Base-by-base conservation (phyloP, 73 alveolate species). In the Paramecium pentaurelia region DNA sequence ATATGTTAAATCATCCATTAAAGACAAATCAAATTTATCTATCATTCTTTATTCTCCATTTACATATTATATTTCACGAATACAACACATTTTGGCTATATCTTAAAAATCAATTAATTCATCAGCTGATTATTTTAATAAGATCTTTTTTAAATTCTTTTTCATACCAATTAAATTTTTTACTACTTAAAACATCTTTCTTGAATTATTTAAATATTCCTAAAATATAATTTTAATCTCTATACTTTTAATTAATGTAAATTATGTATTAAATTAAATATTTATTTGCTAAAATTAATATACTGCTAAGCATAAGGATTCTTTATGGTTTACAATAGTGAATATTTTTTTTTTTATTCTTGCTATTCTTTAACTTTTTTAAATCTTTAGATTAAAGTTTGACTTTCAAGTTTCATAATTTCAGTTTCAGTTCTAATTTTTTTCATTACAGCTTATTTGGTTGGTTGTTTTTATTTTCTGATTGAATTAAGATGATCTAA, bases 121-220 rank as follows among this genome's bases (percentile, higher is more conserved):
- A 40, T 80, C 91, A 2, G 45, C 91, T 37, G 34, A 20, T 42
- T 38, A 25, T 44, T 80, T 80, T 12, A 80, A 42, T 80, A 80
- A 44, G 14, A 80, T 44, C 34, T 44, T 80, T 42, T 27, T 80
- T 80, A 80, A 45, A 44, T 80, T 44, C 54, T 80, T 80, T 80
- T 47, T 80, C 70, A 42, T 47, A 9, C 91, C 91, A 25, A 80
- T 80, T 42, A 80, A 80, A 40, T 25, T 44, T 10, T 80, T 80
- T 27, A 80, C 91, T 3, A 80, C 91, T 80, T 80, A 34, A 80
- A 42, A 80, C 91, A 80, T 30, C 73, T 80, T 80, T 18, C 91
- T 22, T 16, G 91, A 80, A 80, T 80, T 80, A 45, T 80, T 80
- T 18, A 80, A 22, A 80, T 80, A 80, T 44, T 80, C 91, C 91